Conservation (phyloP, 495 filamentous ascomycete genomes). For the Antarctomyces pellizariae region DNA sequence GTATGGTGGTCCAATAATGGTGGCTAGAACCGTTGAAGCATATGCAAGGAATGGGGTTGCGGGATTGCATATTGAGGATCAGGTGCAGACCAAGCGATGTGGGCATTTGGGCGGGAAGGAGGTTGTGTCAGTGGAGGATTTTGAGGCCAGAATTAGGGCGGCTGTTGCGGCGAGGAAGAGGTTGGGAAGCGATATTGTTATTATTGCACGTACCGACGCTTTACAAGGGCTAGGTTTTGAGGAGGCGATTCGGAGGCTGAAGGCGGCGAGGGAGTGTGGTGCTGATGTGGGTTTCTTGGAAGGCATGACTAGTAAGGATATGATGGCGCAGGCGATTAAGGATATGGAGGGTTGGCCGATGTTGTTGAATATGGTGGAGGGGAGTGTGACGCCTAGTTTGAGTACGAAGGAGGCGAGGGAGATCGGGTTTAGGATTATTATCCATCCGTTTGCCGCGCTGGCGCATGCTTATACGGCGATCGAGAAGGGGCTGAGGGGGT, state of each 20-base stretch:
- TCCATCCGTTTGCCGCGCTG: conserved; percentile 30
- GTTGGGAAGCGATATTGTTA: conserved; percentile 44
- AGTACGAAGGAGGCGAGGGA: conserved; percentile 29
- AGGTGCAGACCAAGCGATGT: conserved; percentile 40
- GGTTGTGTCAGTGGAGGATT: conserved; percentile 28
- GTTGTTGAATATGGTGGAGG: conserved; percentile 39
- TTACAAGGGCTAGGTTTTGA: conserved; percentile 39
- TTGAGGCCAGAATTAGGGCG: conserved; percentile 27
- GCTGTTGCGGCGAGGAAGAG: conserved; percentile 31
- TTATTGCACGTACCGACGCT: conserved; percentile 48
- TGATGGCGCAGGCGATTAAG: conserved; percentile 25
- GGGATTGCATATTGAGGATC: conserved; percentile 50
- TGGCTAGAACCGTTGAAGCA: conserved; percentile 35
- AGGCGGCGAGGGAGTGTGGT: conserved; percentile 30
- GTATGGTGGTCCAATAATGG: conserved; percentile 37
- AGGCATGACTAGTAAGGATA: conserved; percentile 30
- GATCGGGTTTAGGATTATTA: conserved; percentile 40
- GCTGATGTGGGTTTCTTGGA: conserved; percentile 45
- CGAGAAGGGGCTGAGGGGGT: conserved; percentile 17
- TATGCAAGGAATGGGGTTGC: conserved; percentile 48
- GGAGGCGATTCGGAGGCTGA: conserved; percentile 29
- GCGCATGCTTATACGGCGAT: conserved; percentile 29
- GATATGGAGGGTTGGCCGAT: conserved; percentile 34
- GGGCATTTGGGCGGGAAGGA: conserved; percentile 38
- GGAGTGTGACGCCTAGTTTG: conserved; percentile 32